Evolutionary conservation across 108 stramenopile species (phyloP).

Genomic region (Aurantiochytrium sp.): DNA sequence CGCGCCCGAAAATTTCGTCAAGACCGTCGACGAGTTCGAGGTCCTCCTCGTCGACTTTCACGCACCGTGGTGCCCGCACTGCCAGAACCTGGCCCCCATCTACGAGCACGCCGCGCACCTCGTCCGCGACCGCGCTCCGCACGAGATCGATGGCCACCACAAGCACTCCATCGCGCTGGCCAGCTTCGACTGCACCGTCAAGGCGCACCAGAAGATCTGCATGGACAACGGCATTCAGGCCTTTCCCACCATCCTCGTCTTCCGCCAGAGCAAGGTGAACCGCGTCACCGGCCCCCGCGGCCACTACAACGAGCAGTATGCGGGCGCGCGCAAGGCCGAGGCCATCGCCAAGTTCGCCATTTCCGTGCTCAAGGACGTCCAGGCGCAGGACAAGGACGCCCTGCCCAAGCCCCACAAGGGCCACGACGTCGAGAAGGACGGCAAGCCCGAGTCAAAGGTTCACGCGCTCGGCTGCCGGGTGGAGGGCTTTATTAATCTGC

Average conservation of each 20-base stretch:
- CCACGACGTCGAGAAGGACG: neutral
- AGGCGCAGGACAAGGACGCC: neutral
- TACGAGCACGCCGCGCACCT: slow-evolving; percentile 27
- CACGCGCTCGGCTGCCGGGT: neutral
- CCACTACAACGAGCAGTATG: neutral
- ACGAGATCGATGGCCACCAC: slow-evolving; percentile 13
- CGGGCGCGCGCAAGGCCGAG: neutral
- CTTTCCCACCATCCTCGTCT: slow-evolving; percentile 22
- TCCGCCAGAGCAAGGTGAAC: slow-evolving; percentile 22
- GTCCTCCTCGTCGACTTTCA: slow-evolving; percentile 33
- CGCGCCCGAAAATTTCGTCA: neutral
- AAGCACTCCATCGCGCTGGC: slow-evolving; percentile 11
- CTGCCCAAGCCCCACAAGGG: neutral
- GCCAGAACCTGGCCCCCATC: neutral
- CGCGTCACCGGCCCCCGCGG: slow-evolving; percentile 16
- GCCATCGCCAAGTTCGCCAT: neutral
- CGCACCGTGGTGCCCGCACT: slow-evolving; percentile 37
- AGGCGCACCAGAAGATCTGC: neutral
- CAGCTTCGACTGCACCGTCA: neutral
- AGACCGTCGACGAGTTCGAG: neutral
- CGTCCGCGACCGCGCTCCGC: neutral
- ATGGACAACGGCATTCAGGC: slow-evolving; percentile 5
- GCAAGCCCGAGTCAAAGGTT: neutral
- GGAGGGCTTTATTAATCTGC: neutral
- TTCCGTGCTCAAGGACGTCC: neutral